Conservation (phyloP, 352 stramenopile genomes). For the Phytophthora quininea region DNA sequence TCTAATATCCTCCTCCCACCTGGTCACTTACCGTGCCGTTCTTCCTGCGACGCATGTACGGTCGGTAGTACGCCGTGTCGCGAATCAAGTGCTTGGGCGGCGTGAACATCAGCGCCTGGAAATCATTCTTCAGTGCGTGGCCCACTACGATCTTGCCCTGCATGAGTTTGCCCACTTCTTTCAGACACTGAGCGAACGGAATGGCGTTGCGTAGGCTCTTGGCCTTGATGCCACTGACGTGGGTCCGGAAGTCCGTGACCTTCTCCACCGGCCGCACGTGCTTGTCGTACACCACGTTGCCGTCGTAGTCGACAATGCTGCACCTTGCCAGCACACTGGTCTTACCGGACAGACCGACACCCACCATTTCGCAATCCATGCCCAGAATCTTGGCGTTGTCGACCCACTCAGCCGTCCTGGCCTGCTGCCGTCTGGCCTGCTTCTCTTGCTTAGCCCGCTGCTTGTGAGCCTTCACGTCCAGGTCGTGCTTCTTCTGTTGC, state of each 20-base stretch:
- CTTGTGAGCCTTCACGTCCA: slow-evolving; percentile 45
- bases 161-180: slow-evolving; percentile 82
- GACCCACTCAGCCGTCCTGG: slow-evolving; percentile 73
- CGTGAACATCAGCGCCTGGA: slow-evolving; percentile 87
- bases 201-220: slow-evolving; percentile 75
- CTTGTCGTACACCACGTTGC: slow-evolving; percentile 86
- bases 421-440: slow-evolving; percentile 52
- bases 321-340: slow-evolving; percentile 85
- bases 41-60: slow-evolving; percentile 87
- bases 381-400: slow-evolving; percentile 75
- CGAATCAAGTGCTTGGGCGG: slow-evolving; percentile 80
- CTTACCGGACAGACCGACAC: slow-evolving; percentile 76
- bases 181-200: slow-evolving; percentile 78
- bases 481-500: slow-evolving; percentile 36
- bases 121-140: slow-evolving; percentile 87
- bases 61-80: slow-evolving; percentile 83
- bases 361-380: slow-evolving; percentile 93
- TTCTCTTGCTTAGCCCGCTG: slow-evolving; percentile 57
- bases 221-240: slow-evolving; percentile 84
- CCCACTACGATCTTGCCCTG: slow-evolving; percentile 85
- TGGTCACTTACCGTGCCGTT: slow-evolving; percentile 71
- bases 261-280: slow-evolving; percentile 83
- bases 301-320: slow-evolving; percentile 88
- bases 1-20: neutral
- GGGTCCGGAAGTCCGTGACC: slow-evolving; percentile 87